Base-by-base conservation (phyloP, 306 rosid species). In the Prunus salicina region DNA sequence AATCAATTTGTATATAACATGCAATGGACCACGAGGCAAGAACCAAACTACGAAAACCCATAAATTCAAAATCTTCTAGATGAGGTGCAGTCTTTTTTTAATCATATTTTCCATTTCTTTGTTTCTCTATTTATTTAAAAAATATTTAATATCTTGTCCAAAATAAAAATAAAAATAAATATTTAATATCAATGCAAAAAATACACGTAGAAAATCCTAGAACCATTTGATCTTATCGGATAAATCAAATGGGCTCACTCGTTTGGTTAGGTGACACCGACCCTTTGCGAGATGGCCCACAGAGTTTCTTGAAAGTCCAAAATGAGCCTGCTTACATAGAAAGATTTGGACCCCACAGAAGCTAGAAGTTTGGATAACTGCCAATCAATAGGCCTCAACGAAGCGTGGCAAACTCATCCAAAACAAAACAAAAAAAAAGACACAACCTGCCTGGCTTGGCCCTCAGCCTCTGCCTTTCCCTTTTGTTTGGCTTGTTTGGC, bases 361-460 rank as follows among this genome's bases (percentile, higher is more conserved):
- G 45, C 58, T 9, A 45, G 0, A 27, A 61, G 20, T 45, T 46
- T 6, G 60, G 77, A 73, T 46, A 45, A 60, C 28, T 1, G 24
- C 77, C n/a, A 61, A 45, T 22, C 20, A 46, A 61, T 10, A 9
- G 14, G 28, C 77, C 77, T 16, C 58, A 11, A 8, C 6, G 14
- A 65, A 60, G 60, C 69, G 77, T 73, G 69, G 69, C 56, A 46
- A 12, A 60, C 69, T 12, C 58, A 43, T 73, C 77, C 69, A 60
- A 25, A 20, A 58, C 6, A 24, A 67, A 27, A 47, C 51, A 47
- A 67, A 27, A 47, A 16, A 47, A 43, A 71, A 25, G n/a, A 11
- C 15, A 56, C 32, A 30, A 32, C 9, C 67, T 15, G 67, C 67
- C 22, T 15, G n/a, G 12, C 20, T 28, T 16, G 20, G 22, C 51